phyloP scores from a whole-genome alignment of 2,329 filamentous ascomycete species.

The Anthostomella pinea region DNA sequence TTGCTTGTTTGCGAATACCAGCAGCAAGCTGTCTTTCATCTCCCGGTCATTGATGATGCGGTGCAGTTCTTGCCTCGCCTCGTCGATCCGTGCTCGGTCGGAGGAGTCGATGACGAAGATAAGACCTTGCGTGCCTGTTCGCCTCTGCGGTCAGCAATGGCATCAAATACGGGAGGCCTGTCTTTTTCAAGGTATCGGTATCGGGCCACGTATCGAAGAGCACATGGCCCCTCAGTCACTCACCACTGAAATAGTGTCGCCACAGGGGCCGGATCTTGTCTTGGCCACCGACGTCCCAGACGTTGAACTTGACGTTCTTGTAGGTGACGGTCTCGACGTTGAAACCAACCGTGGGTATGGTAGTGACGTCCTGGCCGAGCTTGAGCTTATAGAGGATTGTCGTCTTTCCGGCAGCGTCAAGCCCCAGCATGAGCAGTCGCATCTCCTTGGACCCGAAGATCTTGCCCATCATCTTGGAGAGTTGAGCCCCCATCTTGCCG shows the following conservation, averaged over 20 bases:
- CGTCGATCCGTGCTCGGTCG: conserved; percentile 86
- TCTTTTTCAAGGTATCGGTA: too few relatives aligned
- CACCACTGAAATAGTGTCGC: conserved; percentile 93
- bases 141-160: too few relatives aligned
- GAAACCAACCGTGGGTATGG: conserved; percentile 97
- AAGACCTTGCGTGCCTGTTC: conserved; percentile 83
- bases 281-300: conserved; percentile 98
- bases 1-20: conserved; percentile 99
- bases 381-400: conserved; percentile 99
- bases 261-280: conserved; percentile 97
- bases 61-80: conserved; percentile 89
- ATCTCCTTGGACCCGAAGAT: conserved; percentile 99
- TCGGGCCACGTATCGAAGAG: too few relatives aligned
- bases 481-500: conserved; percentile 88
- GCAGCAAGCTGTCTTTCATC: conserved; percentile 90
- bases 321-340: conserved; percentile 99
- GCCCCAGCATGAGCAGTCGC: conserved; percentile 95
- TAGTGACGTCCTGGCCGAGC: conserved; percentile 96
- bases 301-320: conserved; percentile 99
- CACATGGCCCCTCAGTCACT: too few relatives aligned
- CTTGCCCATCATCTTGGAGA: conserved; percentile 97
- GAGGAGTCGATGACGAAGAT: conserved; percentile 99
- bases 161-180: too few relatives aligned
- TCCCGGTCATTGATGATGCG: conserved; percentile 97
- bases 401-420: conserved; percentile 98